phyloP scores from a whole-genome alignment of 495 filamentous ascomycete species.

The Cercophora scortea region DNA sequence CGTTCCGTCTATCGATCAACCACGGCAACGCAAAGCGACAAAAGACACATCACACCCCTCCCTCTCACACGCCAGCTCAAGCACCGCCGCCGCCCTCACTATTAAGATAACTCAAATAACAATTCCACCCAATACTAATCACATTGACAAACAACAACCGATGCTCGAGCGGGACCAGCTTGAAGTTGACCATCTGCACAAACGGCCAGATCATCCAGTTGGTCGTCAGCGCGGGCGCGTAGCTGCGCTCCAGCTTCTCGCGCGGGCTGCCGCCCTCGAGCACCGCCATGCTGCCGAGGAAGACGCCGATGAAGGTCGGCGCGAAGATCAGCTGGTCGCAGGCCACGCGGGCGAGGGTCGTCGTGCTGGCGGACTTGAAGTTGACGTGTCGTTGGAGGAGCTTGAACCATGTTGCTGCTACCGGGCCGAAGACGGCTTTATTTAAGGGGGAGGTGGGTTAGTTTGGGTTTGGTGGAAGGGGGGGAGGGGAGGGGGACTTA shows the following conservation, averaged over 20 bases:
- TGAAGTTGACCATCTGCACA: slow-evolving; percentile 88
- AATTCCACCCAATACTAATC: slow-evolving; percentile 84
- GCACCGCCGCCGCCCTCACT: too few species aligned
- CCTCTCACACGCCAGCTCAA: too few species aligned
- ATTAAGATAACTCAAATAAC: slow-evolving; percentile 82
- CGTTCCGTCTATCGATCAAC: too few species aligned
- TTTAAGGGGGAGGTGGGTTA: not conserved
- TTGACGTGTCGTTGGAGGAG: slow-evolving; percentile 60
- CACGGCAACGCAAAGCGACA: too few species aligned
- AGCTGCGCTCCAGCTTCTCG: slow-evolving; percentile 65
- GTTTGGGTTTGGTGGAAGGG: slow-evolving; percentile 3
- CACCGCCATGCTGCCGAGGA: slow-evolving; percentile 78
- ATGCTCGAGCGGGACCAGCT: slow-evolving; percentile 78
- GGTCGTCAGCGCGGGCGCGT: slow-evolving; percentile 59
- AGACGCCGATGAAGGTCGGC: slow-evolving; percentile 68
- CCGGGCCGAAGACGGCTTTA: slow-evolving; percentile 84
- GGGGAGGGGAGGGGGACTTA: slow-evolving; percentile 29
- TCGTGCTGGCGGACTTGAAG: slow-evolving; percentile 51
- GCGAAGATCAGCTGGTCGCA: slow-evolving; percentile 85
- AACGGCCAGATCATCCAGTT: slow-evolving; percentile 93
- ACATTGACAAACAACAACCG: slow-evolving; percentile 85
- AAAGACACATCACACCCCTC: too few species aligned
- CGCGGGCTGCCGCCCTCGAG: slow-evolving; percentile 69
- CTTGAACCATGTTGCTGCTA: slow-evolving; percentile 81
- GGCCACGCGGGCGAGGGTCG: slow-evolving; percentile 73